A percentile compares a stretch with the other conserved stretches of the same genome.
phyloP scores from a whole-genome alignment of 169 alveolate genomes.

The Theileria orientalis region DNA sequence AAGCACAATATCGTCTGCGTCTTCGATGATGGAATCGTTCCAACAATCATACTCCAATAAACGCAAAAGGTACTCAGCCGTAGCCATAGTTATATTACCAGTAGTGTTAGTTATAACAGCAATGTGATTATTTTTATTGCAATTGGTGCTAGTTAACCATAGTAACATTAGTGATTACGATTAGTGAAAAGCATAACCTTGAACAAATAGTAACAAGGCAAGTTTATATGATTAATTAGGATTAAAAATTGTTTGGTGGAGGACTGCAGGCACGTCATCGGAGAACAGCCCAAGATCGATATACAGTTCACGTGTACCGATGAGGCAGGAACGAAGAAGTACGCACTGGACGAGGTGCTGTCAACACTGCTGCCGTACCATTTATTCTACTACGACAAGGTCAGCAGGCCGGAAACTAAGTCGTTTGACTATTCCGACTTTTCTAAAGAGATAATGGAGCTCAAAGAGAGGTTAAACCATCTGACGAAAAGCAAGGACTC shows the following conservation, averaged over 20 bases:
- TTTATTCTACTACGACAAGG: constrained; percentile 22
- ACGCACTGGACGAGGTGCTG: constrained; percentile 21
- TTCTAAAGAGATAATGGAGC: background rate
- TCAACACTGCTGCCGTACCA: constrained; percentile 49
- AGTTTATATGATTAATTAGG: constrained; percentile 1
- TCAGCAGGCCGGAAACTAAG: background rate
- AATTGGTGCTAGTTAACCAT: too few relatives aligned
- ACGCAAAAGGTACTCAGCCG: background rate
- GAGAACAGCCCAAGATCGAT: constrained; percentile 45
- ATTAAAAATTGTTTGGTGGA: constrained; percentile 45
- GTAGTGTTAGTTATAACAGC: too few relatives aligned
- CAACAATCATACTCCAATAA: constrained; percentile 32
- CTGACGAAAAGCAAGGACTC: background rate
- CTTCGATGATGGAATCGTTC: constrained; percentile 33
- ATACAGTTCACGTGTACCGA: constrained; percentile 5
- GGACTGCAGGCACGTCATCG: constrained; percentile 52
- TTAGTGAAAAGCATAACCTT: background rate
- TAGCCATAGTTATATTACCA: background rate
- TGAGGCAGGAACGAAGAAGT: constrained; percentile 19
- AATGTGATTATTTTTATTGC: background rate
- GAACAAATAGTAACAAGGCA: background rate
- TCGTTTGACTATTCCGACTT: background rate
- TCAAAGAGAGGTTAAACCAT: background rate
- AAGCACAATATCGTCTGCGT: constrained; percentile 17
- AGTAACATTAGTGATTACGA: background rate